Base-by-base conservation (phyloP, 768 basidiomycete species). In the Russula ochroleuca region DNA sequence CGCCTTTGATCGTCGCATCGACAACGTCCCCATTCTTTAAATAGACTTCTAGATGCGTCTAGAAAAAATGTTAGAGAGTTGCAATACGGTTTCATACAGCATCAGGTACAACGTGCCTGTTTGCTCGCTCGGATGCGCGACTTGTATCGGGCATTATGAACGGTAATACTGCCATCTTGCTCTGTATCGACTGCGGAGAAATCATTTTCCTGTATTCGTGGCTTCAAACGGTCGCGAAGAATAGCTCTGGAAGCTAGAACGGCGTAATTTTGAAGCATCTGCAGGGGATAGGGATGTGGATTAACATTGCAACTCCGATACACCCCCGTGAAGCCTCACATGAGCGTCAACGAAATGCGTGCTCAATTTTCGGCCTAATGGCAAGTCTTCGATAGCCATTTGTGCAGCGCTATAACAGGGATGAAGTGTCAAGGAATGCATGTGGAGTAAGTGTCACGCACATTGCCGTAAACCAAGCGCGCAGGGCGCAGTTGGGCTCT, bases 391-490 rank as follows among this genome's bases (percentile, higher is more conserved):
- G 7, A 50, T 28, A 9, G 49, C 37, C 54, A 37, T 43, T n/a
- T 62, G 13, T 25, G 60, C 60, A 13, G 59, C 64, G 7, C 64
- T 65, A n/a, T 0, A 9, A 4, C 14, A 17, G 33, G 28, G 17
- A 15, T 43, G 17, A 35, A 41, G 11, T 19, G 9, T 47, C 51
- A 23, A 62, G 17, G 25, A 31, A 9, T 1, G 51, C 11, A 14
- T 9, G n/a, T 1, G 21, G 41, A 41, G 5, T 0, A 21, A 14
- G 17, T 15, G 7, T 35, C 7, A 58, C 61, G 35, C 40, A 63
- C 65, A 66, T 59, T 17, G 65, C 65, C 3, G 65, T 66, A 15
- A 63, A 40, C 65, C 65, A 66, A 40, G 65, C 65, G 28, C 59
- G 64, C n/a, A 54, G 38, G 35, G 43, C 59, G 7, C 41, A 23